A percentile compares a stretch with the other conserved stretches of the same genome.
Conservation (phyloP, 2,329 filamentous ascomycete species). For the Curvularia sp. region DNA sequence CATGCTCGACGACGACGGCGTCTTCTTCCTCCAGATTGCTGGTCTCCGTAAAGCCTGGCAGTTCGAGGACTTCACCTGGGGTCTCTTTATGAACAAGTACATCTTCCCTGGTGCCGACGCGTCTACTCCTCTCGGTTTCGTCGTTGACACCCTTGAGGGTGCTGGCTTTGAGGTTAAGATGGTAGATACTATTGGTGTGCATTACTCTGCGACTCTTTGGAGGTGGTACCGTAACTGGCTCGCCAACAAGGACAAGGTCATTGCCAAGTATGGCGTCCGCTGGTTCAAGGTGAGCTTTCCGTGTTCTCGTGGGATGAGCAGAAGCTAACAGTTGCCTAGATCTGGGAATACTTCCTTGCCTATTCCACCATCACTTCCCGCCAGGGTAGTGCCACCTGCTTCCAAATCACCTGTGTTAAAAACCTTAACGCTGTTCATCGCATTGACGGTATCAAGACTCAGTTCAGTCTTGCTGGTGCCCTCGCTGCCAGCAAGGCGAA, state of each 20-base stretch:
- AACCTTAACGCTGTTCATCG: conserved; percentile 89
- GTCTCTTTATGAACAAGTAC: conserved; percentile 99
- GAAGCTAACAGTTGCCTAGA: conserved; percentile 57
- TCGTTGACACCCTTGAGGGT: conserved; percentile 82
- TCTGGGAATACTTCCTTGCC: conserved; percentile 91
- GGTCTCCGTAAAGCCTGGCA: conserved; percentile 95
- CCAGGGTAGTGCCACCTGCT: conserved; percentile 84
- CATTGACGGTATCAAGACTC: conserved; percentile 73
- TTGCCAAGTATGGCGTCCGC: conserved; percentile 90
- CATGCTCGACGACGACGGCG: conserved; percentile 95
- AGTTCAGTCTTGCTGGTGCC: conserved; percentile 73
- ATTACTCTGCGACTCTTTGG: conserved; percentile 97
- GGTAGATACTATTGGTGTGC: conserved; percentile 91
- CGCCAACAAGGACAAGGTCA: conserved; percentile 88
- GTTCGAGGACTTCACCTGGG: conserved; percentile 97
- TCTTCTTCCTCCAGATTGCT: conserved; percentile 95
- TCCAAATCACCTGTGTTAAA: conserved; percentile 86
- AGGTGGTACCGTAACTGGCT: conserved; percentile 99
- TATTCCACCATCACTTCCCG: conserved; percentile 84
- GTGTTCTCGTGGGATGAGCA: neutral
- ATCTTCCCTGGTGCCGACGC: conserved; percentile 97
- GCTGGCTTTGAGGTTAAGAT: conserved; percentile 90
- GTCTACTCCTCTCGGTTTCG: conserved; percentile 88
- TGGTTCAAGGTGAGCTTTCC: conserved; percentile 86
- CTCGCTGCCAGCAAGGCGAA: conserved; percentile 58